A percentile compares a stretch with the other conserved stretches of the same genome.
phyloP scores from a whole-genome alignment of 768 basidiomycete genomes.

The Boletus tomentosulus region DNA sequence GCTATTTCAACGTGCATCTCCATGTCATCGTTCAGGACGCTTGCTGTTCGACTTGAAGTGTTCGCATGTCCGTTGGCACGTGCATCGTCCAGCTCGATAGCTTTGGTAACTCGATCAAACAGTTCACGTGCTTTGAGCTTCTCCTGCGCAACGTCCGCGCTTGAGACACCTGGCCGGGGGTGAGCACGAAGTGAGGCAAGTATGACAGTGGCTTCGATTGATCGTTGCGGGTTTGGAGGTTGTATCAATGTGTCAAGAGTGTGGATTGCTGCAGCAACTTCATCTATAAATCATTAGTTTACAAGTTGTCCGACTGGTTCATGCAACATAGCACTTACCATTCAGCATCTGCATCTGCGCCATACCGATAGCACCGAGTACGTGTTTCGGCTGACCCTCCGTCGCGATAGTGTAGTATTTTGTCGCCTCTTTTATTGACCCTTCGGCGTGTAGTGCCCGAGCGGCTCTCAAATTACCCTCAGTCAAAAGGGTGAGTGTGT shows the following conservation, averaged over 20 bases:
- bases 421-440: conserved; percentile 56
- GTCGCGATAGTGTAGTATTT: conserved; percentile 66
- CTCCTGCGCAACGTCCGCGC: conserved; percentile 68
- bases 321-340: conserved; percentile 43
- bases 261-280: conserved; percentile 81
- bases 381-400: conserved; percentile 67
- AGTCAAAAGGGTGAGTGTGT: conserved; percentile 77
- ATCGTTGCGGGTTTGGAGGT: conserved; percentile 57
- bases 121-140: conserved; percentile 72
- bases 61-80: conserved; percentile 40
- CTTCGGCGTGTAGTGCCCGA: conserved; percentile 73
- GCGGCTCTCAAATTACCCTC: conserved; percentile 86
- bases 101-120: conserved; percentile 69
- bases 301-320: not conserved
- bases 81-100: conserved; percentile 59
- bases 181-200: conserved; percentile 86
- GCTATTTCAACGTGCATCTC: conserved; percentile 92
- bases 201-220: conserved; percentile 81
- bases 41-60: conserved; percentile 35
- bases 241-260: conserved; percentile 76
- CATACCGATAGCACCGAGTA: conserved; percentile 77
- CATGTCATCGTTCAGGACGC: conserved; percentile 67
- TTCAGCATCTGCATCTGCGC: conserved; percentile 85
- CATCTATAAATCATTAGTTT: conserved; percentile 46
- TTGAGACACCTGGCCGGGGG: conserved; percentile 75